Evolutionary conservation across 1,284 basidiomycete species (phyloP).

Genomic region (Peniophora sp.): DNA sequence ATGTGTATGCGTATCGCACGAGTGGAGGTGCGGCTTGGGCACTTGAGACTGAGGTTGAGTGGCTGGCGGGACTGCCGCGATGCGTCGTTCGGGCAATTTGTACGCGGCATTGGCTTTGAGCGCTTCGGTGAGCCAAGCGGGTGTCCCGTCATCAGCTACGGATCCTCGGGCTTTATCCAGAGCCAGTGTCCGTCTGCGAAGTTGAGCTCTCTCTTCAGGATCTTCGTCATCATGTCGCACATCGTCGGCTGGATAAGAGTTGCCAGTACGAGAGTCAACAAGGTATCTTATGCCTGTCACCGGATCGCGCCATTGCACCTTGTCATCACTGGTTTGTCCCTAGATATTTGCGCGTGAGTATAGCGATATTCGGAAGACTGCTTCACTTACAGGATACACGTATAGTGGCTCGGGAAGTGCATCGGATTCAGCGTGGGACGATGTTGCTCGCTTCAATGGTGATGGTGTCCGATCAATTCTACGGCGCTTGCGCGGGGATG

Average conservation of each 20-base stretch:
- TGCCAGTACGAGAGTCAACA: slow-evolving; percentile 59
- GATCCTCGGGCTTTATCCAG: slow-evolving; percentile 7
- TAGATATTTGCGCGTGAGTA: slow-evolving; percentile 15
- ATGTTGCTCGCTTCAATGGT: background rate
- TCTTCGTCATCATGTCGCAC: slow-evolving; percentile 13
- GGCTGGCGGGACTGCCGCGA: slow-evolving; percentile 4
- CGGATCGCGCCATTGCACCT: slow-evolving; percentile 53
- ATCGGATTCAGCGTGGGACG: background rate
- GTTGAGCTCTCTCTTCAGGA: slow-evolving; percentile 1
- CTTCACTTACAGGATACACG: background rate
- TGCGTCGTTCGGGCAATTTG: slow-evolving; percentile 10
- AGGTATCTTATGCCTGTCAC: slow-evolving; percentile 58
- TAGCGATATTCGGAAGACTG: slow-evolving; percentile 5
- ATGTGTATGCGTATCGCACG: background rate
- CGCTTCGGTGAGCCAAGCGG: slow-evolving; percentile 47
- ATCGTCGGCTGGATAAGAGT: slow-evolving; percentile 36
- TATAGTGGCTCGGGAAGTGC: background rate
- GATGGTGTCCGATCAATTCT: slow-evolving; percentile 4
- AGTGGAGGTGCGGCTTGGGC: background rate
- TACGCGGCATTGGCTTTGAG: slow-evolving; percentile 16
- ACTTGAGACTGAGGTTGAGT: background rate
- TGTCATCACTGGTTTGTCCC: slow-evolving; percentile 12
- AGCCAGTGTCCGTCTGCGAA: slow-evolving; percentile 14
- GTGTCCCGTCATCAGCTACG: slow-evolving; percentile 15
- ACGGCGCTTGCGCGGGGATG: slow-evolving; percentile 16